Conservation (phyloP, 2,329 filamentous ascomycete species). For the Madurella fahalii region DNA sequence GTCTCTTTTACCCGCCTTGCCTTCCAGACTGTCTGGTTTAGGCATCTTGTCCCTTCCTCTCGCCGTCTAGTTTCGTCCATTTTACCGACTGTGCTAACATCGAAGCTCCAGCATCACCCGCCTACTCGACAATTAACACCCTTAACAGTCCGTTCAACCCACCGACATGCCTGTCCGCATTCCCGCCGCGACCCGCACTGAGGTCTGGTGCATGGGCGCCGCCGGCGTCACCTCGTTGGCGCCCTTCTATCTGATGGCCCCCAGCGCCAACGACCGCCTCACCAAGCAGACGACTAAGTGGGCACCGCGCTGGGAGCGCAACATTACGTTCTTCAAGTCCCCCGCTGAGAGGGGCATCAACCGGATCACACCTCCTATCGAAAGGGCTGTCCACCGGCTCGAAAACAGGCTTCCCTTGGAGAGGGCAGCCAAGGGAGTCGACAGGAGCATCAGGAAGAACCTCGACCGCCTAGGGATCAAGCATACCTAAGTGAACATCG, state of each 20-base stretch:
- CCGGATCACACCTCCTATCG: slow-evolving; percentile 23
- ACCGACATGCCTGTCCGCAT: slow-evolving; percentile 49
- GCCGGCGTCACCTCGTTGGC: slow-evolving; percentile 52
- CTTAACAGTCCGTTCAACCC: slow-evolving; percentile 11
- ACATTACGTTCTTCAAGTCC: slow-evolving; percentile 48
- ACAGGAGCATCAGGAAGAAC: slow-evolving; percentile 21
- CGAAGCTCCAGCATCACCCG: slow-evolving; percentile 1
- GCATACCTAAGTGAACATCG: slow-evolving; percentile 8
- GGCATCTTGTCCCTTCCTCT: neutral
- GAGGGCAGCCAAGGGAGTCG: slow-evolving; percentile 20
- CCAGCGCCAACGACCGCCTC: slow-evolving; percentile 52
- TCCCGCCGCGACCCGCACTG: slow-evolving; percentile 44
- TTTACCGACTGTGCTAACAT: neutral
- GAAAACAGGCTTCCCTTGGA: slow-evolving; percentile 25
- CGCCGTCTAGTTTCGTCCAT: no score
- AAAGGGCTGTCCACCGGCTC: slow-evolving; percentile 24
- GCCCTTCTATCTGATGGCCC: slow-evolving; percentile 55
- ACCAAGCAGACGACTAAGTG: slow-evolving; percentile 52
- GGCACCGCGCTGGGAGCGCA: slow-evolving; percentile 58
- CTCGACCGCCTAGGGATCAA: slow-evolving; percentile 20
- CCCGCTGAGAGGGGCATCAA: slow-evolving; percentile 25
- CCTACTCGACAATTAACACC: neutral
- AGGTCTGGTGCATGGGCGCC: slow-evolving; percentile 50
- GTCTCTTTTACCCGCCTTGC: neutral
- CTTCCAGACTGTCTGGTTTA: neutral